Evolutionary conservation across 2,329 filamentous ascomycete species (phyloP), one percentile per base, ranked within the genome.

Genomic region (Pseudogymnoascus sp.): DNA sequence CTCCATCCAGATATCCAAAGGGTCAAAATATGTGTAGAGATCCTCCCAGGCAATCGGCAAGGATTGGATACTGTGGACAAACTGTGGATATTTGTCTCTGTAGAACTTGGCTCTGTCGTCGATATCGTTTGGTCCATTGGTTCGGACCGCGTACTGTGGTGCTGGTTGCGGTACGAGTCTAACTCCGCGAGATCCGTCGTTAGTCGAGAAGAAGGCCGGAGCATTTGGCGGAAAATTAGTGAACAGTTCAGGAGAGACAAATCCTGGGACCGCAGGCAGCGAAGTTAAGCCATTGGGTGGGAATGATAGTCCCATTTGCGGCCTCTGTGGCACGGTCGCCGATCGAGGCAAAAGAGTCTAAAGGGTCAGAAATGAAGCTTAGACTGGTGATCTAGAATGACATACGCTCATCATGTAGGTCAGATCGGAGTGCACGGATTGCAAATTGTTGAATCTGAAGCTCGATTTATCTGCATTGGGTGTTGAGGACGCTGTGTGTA

Each of bases 11-110:
- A 72, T 64, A 63, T 74, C 72, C 30, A 67, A 65, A 4, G 65
- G 65, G 65, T 74, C 72, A 61, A 71, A 74, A 59, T 70, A 73
- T 7, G 67, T 37, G 60, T 72, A 68, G 2, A 73, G 64, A 58
- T 68, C 64, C n/a, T 64, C 43, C 66, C 67, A 70, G 9, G 50
- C n/a, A 4, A 59, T 60, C 11, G 64, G 63, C 9, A 59, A 54
- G 67, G 58, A 9, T 37, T 12, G 12, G 62, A 57, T 12, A 62
- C 60, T 20, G 65, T 30, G 4, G 38, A 39, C 47, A 35, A 38
- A 38, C 12, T 50, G 58, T 6, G 65, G 67, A 30, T 65, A 67
- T 30, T 8, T 63, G 22, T 33, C 58, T 43, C n/a, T 67, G 36
- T 41, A 65, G 58, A 14, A 36, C 25, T n/a, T 20, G n/a, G 61